phyloP scores from a whole-genome alignment of 345 rosid species.

The Litchi chinensis region DNA sequence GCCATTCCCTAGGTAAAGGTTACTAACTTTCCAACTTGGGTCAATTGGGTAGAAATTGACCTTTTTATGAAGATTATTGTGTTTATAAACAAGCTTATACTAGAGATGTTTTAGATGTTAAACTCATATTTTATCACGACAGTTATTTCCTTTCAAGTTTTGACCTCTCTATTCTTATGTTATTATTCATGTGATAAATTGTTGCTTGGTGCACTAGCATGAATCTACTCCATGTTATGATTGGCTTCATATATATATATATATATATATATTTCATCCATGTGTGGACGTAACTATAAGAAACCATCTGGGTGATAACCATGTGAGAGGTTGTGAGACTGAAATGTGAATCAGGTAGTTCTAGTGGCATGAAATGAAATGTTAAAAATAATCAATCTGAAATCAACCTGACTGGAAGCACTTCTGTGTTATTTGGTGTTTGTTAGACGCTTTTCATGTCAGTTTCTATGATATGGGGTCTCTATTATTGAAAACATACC shows the following conservation, averaged over 20 bases:
- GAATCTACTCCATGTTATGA: background rate
- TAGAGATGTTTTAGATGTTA: background rate
- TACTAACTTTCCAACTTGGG: background rate
- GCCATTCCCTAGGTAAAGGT: background rate
- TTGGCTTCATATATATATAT: background rate
- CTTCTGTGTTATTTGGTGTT: background rate
- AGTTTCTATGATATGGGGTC: background rate
- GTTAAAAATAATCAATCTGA: background rate
- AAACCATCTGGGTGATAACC: background rate
- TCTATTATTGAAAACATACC: background rate
- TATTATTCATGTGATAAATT: background rate
- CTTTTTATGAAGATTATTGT: background rate
- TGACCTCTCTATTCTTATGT: background rate
- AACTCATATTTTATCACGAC: background rate
- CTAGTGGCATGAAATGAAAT: background rate
- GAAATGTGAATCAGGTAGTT: background rate
- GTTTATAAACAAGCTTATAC: background rate
- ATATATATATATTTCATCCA: background rate
- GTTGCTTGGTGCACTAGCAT: background rate
- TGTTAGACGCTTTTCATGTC: too few species aligned
- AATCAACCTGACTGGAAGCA: background rate
- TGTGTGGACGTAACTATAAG: background rate
- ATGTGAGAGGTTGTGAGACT: background rate
- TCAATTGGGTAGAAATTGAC: conserved; percentile 1
- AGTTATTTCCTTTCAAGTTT: background rate